These are phyloP conservation scores for Exserohilum turcica DNA, from an alignment of 2,329 filamentous ascomycete genomes.

Conservation along the genomic window DNA sequence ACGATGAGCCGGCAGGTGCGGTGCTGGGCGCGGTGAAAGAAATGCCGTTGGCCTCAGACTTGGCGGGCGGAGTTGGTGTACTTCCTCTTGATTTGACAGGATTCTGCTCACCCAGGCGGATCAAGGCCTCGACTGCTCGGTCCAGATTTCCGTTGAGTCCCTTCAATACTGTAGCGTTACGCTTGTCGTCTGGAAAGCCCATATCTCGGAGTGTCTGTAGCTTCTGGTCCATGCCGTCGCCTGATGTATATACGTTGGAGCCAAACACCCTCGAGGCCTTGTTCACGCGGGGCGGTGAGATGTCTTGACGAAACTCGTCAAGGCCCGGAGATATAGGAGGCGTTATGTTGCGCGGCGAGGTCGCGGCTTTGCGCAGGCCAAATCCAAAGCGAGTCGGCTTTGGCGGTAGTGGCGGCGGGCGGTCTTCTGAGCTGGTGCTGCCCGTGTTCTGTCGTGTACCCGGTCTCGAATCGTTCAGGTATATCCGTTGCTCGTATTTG, in stretches of 20 bases:
- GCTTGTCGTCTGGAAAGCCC: conserved; percentile 85
- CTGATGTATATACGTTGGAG: conserved; percentile 61
- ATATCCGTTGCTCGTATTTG: conserved; percentile 78
- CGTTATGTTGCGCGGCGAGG: conserved; percentile 66
- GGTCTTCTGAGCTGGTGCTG: conserved; percentile 61
- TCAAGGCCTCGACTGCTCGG: conserved; percentile 80
- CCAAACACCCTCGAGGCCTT: conserved; percentile 73
- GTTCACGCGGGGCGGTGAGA: conserved; percentile 55
- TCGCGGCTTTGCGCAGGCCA: conserved; percentile 71
- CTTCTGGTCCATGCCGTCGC: conserved; percentile 74
- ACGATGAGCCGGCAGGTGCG: conserved; percentile 31
- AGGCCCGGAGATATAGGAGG: conserved; percentile 43
- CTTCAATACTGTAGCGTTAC: conserved; percentile 81
- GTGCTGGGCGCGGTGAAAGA: conserved; percentile 48
- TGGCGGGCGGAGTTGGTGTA: conserved; percentile 53
- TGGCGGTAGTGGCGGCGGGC: conserved; percentile 63
- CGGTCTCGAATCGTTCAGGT: conserved; percentile 49
- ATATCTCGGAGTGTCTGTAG: conserved; percentile 80
- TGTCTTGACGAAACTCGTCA: conserved; percentile 39
- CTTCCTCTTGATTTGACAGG: conserved; percentile 51
- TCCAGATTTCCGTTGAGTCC: conserved; percentile 85
- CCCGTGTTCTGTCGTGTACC: conserved; percentile 61
- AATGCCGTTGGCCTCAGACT: conserved; percentile 56
- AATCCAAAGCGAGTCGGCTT: conserved; percentile 68
- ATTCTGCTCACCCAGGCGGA: conserved; percentile 73